These are phyloP conservation scores for Austroboletus novae-zelandiae DNA, from an alignment of 1,284 basidiomycete genomes.

Conservation along the genomic window DNA sequence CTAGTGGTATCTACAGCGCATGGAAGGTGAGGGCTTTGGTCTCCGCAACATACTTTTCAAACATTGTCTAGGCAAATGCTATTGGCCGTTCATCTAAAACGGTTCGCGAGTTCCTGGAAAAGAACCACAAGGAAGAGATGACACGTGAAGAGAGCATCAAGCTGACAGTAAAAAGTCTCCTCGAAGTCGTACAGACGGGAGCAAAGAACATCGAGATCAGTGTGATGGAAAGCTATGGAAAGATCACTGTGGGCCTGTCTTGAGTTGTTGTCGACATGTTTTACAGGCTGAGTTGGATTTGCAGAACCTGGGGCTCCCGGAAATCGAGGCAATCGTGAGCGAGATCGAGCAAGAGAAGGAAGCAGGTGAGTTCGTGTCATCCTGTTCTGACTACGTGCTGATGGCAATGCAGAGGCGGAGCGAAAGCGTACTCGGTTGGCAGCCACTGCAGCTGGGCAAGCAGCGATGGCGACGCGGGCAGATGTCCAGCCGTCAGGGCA, in stretches of 20 bases:
- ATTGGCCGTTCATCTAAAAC: conserved; percentile 98
- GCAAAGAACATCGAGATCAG: conserved; percentile 99
- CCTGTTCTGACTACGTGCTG: conserved; percentile 62
- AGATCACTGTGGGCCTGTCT: conserved; percentile 70
- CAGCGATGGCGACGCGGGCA: conserved; percentile 72
- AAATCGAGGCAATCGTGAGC: conserved; percentile 88
- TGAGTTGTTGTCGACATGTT: neutral
- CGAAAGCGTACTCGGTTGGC: conserved; percentile 85
- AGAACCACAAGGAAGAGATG: conserved; percentile 95
- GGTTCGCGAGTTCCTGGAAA: conserved; percentile 97
- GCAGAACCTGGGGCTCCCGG: conserved; percentile 79
- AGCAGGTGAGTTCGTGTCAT: conserved; percentile 57
- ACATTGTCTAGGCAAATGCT: conserved; percentile 76
- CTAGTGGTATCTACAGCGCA: conserved; percentile 95
- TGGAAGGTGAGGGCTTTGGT: conserved; percentile 78
- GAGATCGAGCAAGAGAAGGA: conserved; percentile 96
- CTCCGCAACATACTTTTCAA: neutral
- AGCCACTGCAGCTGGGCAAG: conserved; percentile 66
- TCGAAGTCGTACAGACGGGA: conserved; percentile 99
- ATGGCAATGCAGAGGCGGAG: conserved; percentile 84
- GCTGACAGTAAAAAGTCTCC: conserved; percentile 90
- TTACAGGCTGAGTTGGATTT: conserved; percentile 2
- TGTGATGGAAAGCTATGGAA: conserved; percentile 92
- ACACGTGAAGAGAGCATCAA: conserved; percentile 90
- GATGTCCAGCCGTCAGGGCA: conserved; percentile 40